Base-by-base conservation (phyloP, 345 rosid species). In the Moricandia arvensis region DNA sequence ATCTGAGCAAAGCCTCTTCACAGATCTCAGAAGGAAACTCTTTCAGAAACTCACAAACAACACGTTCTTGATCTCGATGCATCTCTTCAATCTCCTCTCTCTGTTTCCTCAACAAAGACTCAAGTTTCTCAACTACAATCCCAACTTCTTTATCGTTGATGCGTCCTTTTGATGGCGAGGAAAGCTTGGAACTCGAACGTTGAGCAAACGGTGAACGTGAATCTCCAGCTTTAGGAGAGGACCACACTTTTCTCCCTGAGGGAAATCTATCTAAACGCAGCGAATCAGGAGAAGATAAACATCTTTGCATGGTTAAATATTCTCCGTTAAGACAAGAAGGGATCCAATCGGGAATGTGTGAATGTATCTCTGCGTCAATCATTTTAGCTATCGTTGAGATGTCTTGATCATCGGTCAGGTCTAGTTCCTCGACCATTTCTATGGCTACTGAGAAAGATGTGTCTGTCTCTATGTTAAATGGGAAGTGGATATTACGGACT, bases 401-500 rank as follows among this genome's bases (percentile, higher is more conserved):
- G 80, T 92, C 99, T 80, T 92, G 97, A 78, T 89, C 97, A 83
- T 90, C 96, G 8, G 98, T 88, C 61, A 95, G 80, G 80, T 90
- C 92, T 80, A 95, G 65, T 80, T 95, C 97, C 63, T 92, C 89
- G 16, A 95, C 97, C 99, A 92, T 95, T 87, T 95, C 99, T 31
- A 91, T 83, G 15, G 98, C 98, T 16, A 95, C 99, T 18, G 89
- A 91, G 78, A 75, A 81, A 21, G 97, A 80, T 68, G 99, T 95
- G 80, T 95, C 98, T 63, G 87, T 90, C 72, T 86, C 93, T 69
- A 81, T 84, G 85, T 95, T 86, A 55, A 95, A 95, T 26, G 99
- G 99, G 82, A 95, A 95, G 82, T 95, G 99, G 60, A 95, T 95
- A 77, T 92, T 90, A 63, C 92, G 97, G 49, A 82, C 51, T 73